Conservation (phyloP, 441 rosid genomes). For the Adansonia rubrostipa region DNA sequence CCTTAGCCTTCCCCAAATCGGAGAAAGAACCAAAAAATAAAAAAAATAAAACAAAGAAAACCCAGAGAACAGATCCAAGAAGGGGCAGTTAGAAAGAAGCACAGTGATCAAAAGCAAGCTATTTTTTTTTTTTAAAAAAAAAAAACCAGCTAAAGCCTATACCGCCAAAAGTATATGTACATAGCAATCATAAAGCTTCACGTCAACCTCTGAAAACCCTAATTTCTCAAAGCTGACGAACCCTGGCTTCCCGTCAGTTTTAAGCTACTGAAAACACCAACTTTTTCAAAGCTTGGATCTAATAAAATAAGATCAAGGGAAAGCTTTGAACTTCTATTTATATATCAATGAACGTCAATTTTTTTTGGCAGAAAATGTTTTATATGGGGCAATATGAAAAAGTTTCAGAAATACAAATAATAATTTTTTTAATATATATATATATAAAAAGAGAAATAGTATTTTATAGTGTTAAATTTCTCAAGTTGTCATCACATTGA, state of each 20-base stretch:
- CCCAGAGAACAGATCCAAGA: conserved; percentile 6
- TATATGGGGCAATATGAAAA: background rate
- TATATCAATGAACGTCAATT: background rate
- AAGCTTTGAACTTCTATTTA: background rate
- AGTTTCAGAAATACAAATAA: background rate
- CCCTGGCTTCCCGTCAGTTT: conserved; percentile 4
- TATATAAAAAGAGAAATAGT: background rate
- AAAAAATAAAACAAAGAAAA: background rate
- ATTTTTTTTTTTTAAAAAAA: background rate
- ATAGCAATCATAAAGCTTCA: conserved; percentile 25
- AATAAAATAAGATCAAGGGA: background rate
- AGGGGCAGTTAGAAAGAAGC: background rate
- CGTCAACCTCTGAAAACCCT: conserved; percentile 38
- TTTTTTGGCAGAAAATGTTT: background rate
- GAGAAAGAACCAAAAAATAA: background rate
- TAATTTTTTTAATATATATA: background rate
- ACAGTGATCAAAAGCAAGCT: background rate
- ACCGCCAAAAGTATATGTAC: background rate
- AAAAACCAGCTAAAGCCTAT: conserved; percentile 11
- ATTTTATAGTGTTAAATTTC: background rate
- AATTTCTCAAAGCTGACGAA: conserved; percentile 18
- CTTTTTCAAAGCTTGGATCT: background rate
- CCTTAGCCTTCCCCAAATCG: background rate
- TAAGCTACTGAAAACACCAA: conserved; percentile 10
- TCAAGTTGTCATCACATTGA: background rate